Conservation (phyloP, 208 protist species). For the Porcisia deanei region DNA sequence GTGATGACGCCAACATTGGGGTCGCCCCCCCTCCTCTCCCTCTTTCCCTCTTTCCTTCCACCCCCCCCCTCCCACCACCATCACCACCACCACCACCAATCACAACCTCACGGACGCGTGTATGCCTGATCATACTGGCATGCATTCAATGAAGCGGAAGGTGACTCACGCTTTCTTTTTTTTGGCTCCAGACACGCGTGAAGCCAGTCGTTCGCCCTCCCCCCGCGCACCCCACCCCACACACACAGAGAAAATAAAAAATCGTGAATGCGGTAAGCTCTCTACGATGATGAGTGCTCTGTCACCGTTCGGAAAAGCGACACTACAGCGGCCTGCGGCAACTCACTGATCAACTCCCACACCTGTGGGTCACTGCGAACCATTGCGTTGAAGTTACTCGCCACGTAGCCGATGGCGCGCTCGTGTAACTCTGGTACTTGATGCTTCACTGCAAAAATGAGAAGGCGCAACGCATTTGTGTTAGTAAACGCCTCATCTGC, state of each 20-base stretch:
- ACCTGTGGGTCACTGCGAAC: conserved; percentile 77
- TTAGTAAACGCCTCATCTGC: conserved; percentile 74
- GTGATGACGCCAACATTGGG: neutral
- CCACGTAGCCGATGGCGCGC: conserved; percentile 69
- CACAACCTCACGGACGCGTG: neutral
- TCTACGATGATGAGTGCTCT: conserved; percentile 39
- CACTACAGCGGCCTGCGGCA: conserved; percentile 77
- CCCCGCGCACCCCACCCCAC: no score
- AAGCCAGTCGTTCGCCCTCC: no score
- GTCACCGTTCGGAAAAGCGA: conserved; percentile 79
- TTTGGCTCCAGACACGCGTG: no score
- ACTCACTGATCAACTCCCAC: conserved; percentile 83
- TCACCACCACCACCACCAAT: no score
- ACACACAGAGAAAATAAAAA: no score
- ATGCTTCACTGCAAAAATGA: conserved; percentile 88
- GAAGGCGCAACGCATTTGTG: conserved; percentile 73
- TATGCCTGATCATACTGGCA: neutral
- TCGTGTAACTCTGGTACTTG: conserved; percentile 81
- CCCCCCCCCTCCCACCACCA: no score
- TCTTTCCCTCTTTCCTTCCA: neutral
- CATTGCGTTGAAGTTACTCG: conserved; percentile 62
- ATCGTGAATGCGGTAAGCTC: no score
- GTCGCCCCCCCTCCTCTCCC: no score
- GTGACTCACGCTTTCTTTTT: neutral
- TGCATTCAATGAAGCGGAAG: neutral